These are phyloP conservation scores for Beta vulgaris DNA, from an alignment of 148 eudicot genomes.

Conservation along the genomic window DNA sequence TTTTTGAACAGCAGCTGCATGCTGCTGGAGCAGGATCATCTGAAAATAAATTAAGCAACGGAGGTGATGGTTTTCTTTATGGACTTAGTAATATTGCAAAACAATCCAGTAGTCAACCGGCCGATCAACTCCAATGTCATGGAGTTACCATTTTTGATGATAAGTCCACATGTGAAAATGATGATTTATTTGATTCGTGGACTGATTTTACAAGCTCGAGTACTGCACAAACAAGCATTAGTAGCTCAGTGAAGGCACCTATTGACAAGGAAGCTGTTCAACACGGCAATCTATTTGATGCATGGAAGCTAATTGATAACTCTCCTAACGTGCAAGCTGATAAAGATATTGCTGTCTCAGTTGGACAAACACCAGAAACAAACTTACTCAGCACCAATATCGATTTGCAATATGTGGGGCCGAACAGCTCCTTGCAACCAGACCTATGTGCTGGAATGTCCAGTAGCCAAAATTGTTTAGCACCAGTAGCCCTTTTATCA, in stretches of 20 bases:
- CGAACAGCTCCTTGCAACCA: constrained; percentile 39
- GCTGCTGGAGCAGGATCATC: constrained; percentile 29
- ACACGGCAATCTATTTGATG: constrained; percentile 32
- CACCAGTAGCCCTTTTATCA: constrained; percentile 24
- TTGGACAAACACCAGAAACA: constrained; percentile 24
- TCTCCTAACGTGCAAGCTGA: constrained; percentile 24
- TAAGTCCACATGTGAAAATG: constrained; percentile 12
- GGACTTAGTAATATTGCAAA: constrained; percentile 12
- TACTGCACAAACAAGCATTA: constrained; percentile 11
- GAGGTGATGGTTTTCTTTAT: constrained; percentile 21
- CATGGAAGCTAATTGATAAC: constrained; percentile 37
- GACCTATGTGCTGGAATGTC: constrained; percentile 37
- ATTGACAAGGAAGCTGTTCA: constrained; percentile 20
- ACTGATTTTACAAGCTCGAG: constrained; percentile 37
- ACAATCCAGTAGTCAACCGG: constrained; percentile 6
- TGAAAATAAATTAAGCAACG: constrained; percentile 13
- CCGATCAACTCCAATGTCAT: constrained; percentile 10
- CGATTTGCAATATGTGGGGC: constrained; percentile 35
- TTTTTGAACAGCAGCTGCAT: constrained; percentile 13
- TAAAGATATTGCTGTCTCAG: constrained; percentile 18
- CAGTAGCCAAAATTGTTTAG: constrained; percentile 28
- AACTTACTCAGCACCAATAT: constrained; percentile 34
- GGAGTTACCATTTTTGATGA: constrained; percentile 10
- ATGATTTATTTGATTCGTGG: constrained; percentile 37
- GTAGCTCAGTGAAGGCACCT: constrained; percentile 16